Evolutionary conservation across 345 rosid genomes (phyloP).

Genomic region (Nasturtium officinale): DNA sequence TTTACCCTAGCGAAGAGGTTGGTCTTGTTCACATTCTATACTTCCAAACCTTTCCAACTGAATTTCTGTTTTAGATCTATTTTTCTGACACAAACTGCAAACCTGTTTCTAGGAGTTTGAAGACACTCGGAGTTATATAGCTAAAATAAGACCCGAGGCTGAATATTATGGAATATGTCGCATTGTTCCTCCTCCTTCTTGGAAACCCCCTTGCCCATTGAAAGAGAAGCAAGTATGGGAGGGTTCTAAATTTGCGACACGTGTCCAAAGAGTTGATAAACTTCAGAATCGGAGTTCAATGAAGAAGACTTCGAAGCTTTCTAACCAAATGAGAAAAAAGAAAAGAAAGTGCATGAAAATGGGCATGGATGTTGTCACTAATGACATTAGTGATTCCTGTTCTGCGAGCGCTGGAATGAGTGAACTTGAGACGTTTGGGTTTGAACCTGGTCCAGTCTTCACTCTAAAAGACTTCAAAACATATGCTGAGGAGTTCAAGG

Average conservation of each 20-base stretch:
- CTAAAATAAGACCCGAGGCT: constrained; percentile 78
- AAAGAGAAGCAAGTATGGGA: constrained; percentile 81
- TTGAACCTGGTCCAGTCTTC: constrained; percentile 93
- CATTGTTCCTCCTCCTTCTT: constrained; percentile 93
- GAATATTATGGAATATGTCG: constrained; percentile 97
- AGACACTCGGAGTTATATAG: constrained; percentile 84
- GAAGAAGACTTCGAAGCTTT: constrained; percentile 62
- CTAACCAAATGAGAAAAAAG: constrained; percentile 63
- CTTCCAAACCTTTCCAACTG: constrained; percentile 25
- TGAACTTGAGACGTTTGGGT: constrained; percentile 81
- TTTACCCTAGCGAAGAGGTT: constrained; percentile 93
- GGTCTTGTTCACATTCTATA: constrained; percentile 40
- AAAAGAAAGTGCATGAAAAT: constrained; percentile 75
- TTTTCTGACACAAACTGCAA: constrained; percentile 35
- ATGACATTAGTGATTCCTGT: constrained; percentile 45
- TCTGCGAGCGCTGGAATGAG: constrained; percentile 49
- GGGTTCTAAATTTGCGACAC: constrained; percentile 74
- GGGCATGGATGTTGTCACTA: constrained; percentile 57
- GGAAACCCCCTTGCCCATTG: constrained; percentile 95
- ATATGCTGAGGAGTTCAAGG: constrained; percentile 87
- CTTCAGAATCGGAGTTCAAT: constrained; percentile 88
- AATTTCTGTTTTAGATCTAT: constrained; percentile 7
- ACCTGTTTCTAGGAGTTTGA: constrained; percentile 76
- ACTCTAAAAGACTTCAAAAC: constrained; percentile 75
- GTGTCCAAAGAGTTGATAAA: constrained; percentile 95